Evolutionary conservation across 257 asterid genomes (phyloP), one percentile per base, ranked within the genome.

Genomic region (Scutellaria baicalensis): DNA sequence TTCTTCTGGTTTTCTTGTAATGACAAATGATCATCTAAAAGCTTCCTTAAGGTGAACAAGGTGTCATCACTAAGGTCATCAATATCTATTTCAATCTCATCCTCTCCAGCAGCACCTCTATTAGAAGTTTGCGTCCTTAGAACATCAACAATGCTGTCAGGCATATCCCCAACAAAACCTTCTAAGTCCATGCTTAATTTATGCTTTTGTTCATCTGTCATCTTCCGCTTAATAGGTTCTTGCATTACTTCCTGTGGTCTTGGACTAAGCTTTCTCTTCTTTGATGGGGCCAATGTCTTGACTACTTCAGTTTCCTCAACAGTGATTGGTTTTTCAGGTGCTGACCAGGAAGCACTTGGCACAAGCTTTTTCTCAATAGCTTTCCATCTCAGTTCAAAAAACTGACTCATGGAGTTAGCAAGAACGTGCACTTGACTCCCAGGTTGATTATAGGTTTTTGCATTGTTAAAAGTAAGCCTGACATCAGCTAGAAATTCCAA

Each of bases 391-490:
- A 55, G 54, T 77, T 92, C 98, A 77, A 89, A 92, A 69, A 78
- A 79, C 69, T 82, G 82, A 44, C 87, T 78, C 84, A 89, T 21
- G 1, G 82, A 76, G 35, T 86, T 80, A 57, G 96, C 98, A 82
- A 86, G 71, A 65, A 72, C 0, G 65, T 92, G 88, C 54, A 83
- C 81, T 60, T 84, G 83, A 68, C 69, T 81, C 74, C 94, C 96
- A 2, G 91, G 89, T 38, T 94, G 84, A 82, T 93, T 93, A 69
- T 87, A 91, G 59, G 93, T 91, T 94, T 79, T 84, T 47, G 97
- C 95, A 76, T 93, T 93, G 67, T 88, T 75, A 77, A 93, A 93
- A 42, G 95, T 87, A 64, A 89, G 88, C 54, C 91, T 82, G 54
- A 89, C 95, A 81, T 93, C 99, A 72, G 86, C 88, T 43, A 78